Evolutionary conservation across 768 basidiomycete species (phyloP), one percentile per base, ranked within the genome.

Genomic region (Tephrocybe sp.): DNA sequence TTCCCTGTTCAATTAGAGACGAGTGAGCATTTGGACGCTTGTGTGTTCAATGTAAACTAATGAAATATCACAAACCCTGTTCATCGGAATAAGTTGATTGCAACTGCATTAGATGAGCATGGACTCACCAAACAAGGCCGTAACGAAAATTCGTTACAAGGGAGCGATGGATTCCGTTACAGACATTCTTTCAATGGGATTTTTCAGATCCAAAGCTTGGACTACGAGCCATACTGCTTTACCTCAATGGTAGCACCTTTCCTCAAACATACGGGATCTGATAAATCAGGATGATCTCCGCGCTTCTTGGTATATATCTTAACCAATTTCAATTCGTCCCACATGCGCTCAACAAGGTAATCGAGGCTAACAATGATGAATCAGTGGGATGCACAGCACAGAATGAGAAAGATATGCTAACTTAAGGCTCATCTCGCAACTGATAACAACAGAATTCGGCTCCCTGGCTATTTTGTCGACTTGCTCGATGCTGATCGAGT

Each of bases 301-400:
- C 97, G 79, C 65, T 94, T 94, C 71, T 99, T 99, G 2, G 97
- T 99, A 68, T 97, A 99, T 38, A 99, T 83, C 62, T 94, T 94
- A 47, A 88, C 87, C 6, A 91, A 77, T 45, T 77, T 72, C n/a
- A 93, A 77, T 50, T 88, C 81, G 23, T 84, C 85, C 87, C 86
- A 91, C 53, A 90, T 83, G 18, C 82, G 78, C 54, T 86, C 86
- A 47, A 89, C 79, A 30, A 91, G 75, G 61, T 88, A 82, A 61
- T 82, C 77, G 46, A 91, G 68, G 64, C 88, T 90, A 43, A 24
- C 43, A 40, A 6, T 0, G 47, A 47, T 54, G 45, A 23, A 50
- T 6, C 55, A 45, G 21, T 12, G 23, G 6, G n/a, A 53, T 42
- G 40, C 45, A 19, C 41, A 38, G 22, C 27, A 12, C n/a, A 16